Evolutionary conservation across 805 yeast species (phyloP).

Genomic region (Wickerhamiella australiensis): DNA sequence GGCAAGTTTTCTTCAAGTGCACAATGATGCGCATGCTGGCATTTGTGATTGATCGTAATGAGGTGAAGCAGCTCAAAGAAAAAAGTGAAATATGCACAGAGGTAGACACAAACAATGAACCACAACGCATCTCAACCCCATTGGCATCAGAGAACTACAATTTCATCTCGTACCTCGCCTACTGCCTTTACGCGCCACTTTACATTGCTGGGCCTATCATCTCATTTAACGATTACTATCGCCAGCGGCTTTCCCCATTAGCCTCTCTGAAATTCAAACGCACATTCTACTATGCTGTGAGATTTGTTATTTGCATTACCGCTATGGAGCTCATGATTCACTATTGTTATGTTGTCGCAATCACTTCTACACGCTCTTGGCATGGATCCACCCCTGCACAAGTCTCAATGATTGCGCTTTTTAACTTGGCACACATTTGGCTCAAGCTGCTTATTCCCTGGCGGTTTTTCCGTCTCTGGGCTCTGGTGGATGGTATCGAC

Average conservation of each 20-base stretch:
- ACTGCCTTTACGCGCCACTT: constrained; percentile 72
- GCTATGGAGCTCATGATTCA: constrained; percentile 86
- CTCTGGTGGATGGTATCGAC: constrained; percentile 81
- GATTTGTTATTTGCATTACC: constrained; percentile 61
- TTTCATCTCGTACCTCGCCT: constrained; percentile 57
- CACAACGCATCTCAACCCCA: constrained; percentile 33
- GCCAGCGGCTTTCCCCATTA: constrained; percentile 45
- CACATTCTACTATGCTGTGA: constrained; percentile 45
- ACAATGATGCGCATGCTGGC: constrained; percentile 75
- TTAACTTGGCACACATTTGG: constrained; percentile 87
- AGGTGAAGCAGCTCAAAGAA: constrained; percentile 9
- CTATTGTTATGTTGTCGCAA: constrained; percentile 85
- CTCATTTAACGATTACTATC: constrained; percentile 80
- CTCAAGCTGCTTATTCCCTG: constrained; percentile 85
- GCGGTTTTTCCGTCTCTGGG: constrained; percentile 91
- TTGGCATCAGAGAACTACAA: constrained; percentile 50
- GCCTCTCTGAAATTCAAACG: constrained; percentile 47
- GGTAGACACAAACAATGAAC: constrained; percentile 19
- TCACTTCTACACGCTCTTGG: constrained; percentile 84
- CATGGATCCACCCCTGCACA: constrained; percentile 79
- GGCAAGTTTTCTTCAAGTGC: constrained; percentile 95
- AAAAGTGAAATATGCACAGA: neutral
- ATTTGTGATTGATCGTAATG: constrained; percentile 51
- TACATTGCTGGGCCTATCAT: constrained; percentile 92
- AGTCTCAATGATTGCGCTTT: constrained; percentile 85